Conservation (phyloP, 228 moss, liverwort and hornwort genomes). For the Sphagnum magellanicum region DNA sequence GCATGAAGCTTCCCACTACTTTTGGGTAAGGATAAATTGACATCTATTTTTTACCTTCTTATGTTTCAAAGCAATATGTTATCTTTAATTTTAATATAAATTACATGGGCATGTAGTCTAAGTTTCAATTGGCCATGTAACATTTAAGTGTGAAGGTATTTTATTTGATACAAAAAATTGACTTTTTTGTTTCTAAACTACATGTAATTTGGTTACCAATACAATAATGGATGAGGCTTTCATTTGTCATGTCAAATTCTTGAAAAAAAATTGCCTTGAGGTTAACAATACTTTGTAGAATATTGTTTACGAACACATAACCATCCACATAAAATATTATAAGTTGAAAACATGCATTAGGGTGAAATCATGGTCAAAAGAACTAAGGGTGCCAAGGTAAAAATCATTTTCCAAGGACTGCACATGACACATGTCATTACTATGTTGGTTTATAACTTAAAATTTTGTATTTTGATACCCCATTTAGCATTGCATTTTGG, state of each 20-base stretch:
- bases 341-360: neutral
- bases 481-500: no score
- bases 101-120: neutral
- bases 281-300: neutral
- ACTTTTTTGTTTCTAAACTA: neutral
- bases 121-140: neutral
- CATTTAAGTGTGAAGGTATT: constrained; percentile 1
- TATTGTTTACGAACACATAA: neutral
- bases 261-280: neutral
- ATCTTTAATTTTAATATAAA: neutral
- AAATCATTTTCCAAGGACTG: no score
- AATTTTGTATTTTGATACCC: no score
- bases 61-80: neutral
- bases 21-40: neutral
- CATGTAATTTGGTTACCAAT: neutral
- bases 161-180: neutral
- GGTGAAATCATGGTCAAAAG: no score
- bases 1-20: neutral
- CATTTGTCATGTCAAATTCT: constrained; percentile 1
- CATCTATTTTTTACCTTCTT: neutral
- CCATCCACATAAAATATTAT: constrained; percentile 7
- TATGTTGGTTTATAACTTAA: no score
- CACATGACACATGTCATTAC: no score
- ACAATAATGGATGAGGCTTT: neutral
- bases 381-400: no score